phyloP scores from a whole-genome alignment of 768 basidiomycete species.

The Tremella yokohamensis region DNA sequence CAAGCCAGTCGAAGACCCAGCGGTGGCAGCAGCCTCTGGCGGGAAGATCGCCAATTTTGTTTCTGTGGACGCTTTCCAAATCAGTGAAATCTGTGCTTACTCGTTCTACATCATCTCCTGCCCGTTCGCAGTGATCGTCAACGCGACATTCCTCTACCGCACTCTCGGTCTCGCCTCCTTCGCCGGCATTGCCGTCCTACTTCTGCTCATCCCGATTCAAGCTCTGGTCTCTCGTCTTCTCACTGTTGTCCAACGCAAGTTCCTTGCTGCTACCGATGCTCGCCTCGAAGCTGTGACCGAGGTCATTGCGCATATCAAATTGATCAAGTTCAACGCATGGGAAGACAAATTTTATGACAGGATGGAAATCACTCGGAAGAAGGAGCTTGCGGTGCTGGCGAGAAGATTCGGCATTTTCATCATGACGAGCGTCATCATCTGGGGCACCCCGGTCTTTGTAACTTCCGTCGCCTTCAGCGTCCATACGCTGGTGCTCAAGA shows the following conservation, averaged over 20 bases:
- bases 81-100: conserved; percentile 47
- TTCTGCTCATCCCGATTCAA: conserved; percentile 46
- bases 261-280: conserved; percentile 52
- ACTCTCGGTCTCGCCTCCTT: conserved; percentile 60
- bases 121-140: conserved; percentile 59
- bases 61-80: conserved; percentile 48
- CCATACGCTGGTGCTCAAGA: conserved; percentile 47
- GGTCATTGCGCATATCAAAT: conserved; percentile 52
- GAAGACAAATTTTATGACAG: conserved; percentile 51
- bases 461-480: conserved; percentile 50
- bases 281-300: conserved; percentile 53
- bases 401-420: conserved; percentile 42
- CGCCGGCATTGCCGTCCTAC: conserved; percentile 42
- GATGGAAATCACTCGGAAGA: conserved; percentile 47
- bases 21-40: conserved; percentile 27
- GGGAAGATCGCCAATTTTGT: conserved; percentile 50
- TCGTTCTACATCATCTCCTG: conserved; percentile 39
- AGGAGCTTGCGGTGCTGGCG: conserved; percentile 49
- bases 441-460: conserved; percentile 51
- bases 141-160: conserved; percentile 69
- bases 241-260: conserved; percentile 39
- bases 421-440: conserved; percentile 45
- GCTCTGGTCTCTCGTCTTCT: conserved; percentile 38
- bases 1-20: conserved; percentile 21
- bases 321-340: conserved; percentile 54